Evolutionary conservation across 2,329 filamentous ascomycete genomes (phyloP).

Genomic region (Cercospora sojina): DNA sequence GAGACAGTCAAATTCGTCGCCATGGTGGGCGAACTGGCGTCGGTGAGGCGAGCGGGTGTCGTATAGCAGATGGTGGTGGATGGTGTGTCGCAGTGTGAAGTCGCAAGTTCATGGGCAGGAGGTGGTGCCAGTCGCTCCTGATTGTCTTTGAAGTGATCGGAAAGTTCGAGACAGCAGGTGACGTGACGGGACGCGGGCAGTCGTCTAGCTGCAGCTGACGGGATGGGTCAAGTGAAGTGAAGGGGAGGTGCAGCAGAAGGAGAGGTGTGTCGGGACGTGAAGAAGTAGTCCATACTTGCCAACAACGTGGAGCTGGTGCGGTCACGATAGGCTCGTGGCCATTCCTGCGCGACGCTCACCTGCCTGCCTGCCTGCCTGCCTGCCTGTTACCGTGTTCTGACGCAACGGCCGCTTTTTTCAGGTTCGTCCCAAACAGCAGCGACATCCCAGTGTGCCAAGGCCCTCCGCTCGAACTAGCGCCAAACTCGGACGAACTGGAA

Average conservation of each 20-base stretch:
- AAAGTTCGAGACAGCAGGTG: conserved; percentile 7
- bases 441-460: background rate
- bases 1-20: conserved; percentile 35
- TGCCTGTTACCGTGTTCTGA: conserved; percentile 7
- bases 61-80: background rate
- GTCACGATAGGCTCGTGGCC: background rate
- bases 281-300: conserved; percentile 2
- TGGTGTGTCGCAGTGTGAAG: background rate
- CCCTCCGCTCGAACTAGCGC: background rate
- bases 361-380: background rate
- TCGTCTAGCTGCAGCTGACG: background rate
- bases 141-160: background rate
- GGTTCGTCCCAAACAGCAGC: background rate
- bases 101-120: conserved; percentile 3
- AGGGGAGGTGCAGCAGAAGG: background rate
- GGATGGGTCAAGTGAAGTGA: background rate
- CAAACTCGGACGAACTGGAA: background rate
- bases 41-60: background rate
- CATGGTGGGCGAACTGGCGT: conserved; percentile 19
- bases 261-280: background rate
- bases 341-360: background rate
- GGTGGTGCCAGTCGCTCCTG: conserved; percentile 2
- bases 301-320: background rate
- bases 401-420: conserved; percentile 11
- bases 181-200: background rate